Evolutionary conservation across 441 rosid genomes (phyloP).

Genomic region (Gossypium trilobum): DNA sequence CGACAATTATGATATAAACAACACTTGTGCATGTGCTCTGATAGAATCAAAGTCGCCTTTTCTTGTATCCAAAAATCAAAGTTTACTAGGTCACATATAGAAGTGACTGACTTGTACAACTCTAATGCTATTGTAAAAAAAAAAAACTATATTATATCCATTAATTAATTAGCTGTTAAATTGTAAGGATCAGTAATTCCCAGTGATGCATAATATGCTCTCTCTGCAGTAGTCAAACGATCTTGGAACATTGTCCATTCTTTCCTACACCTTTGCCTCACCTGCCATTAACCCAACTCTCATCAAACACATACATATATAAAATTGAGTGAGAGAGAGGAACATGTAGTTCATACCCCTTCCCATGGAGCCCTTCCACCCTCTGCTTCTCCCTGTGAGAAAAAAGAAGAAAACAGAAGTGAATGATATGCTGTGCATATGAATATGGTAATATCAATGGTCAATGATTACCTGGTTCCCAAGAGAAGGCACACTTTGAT

Average conservation of each 20-base stretch:
- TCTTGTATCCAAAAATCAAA: not conserved
- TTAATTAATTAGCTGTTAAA: slow-evolving; percentile 19
- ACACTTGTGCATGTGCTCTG: not conserved
- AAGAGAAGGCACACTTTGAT: slow-evolving; percentile 78
- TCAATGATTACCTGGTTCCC: slow-evolving; percentile 66
- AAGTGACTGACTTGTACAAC: not conserved
- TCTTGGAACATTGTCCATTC: slow-evolving; percentile 85
- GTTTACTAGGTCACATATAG: not conserved
- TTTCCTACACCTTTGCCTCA: slow-evolving; percentile 67
- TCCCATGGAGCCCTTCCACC: slow-evolving; percentile 73
- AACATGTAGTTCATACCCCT: slow-evolving; percentile 44
- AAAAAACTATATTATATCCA: not conserved
- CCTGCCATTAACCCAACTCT: slow-evolving; percentile 32
- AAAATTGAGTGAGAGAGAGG: not conserved
- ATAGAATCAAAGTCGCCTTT: not conserved
- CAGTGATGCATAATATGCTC: slow-evolving; percentile 39
- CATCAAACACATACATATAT: not conserved
- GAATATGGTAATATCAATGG: not conserved
- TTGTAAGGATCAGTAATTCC: slow-evolving; percentile 26
- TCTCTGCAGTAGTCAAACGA: slow-evolving; percentile 55
- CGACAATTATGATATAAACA: not conserved
- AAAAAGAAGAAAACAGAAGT: slow-evolving; percentile 7
- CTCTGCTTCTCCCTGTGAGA: slow-evolving; percentile 48
- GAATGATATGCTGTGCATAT: not conserved
- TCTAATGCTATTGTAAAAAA: not conserved